Percentiles rank a stretch among this genome's conserved stretches.
Conservation (phyloP, 306 rosid genomes). For the Dryas alaskensis region DNA sequence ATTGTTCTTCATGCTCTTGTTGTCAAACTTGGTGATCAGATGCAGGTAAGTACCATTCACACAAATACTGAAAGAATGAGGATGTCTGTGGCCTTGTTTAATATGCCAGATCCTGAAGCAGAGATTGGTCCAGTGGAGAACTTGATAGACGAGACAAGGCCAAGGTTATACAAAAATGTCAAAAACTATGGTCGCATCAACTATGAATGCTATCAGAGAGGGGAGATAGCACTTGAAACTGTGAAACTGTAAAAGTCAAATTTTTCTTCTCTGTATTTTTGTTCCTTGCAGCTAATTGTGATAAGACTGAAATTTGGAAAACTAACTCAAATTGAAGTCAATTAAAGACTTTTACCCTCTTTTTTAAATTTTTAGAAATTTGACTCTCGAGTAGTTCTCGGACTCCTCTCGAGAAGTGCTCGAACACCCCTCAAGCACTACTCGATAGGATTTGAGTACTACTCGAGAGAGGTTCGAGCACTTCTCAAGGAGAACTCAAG, state of each 20-base stretch:
- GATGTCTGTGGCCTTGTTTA: conserved; percentile 14
- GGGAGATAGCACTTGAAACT: conserved; percentile 13
- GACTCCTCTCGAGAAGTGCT: no score
- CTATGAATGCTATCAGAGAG: conserved; percentile 18
- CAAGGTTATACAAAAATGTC: conserved; percentile 4
- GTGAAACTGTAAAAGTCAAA: background rate
- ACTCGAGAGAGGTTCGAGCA: no score
- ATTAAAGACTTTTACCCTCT: no score
- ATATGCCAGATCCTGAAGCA: conserved; percentile 13
- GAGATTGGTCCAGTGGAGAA: conserved; percentile 19
- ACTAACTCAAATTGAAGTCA: no score
- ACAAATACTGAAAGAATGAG: conserved; percentile 22
- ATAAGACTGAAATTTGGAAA: no score
- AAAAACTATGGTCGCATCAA: conserved; percentile 24
- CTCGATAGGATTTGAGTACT: no score
- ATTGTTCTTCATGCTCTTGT: conserved; percentile 56
- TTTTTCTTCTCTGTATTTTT: no score
- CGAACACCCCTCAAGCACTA: no score
- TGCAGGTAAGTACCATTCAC: background rate
- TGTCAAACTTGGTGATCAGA: conserved; percentile 76
- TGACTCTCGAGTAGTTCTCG: no score
- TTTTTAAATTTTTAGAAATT: no score
- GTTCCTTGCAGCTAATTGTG: no score
- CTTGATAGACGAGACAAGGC: conserved; percentile 20
- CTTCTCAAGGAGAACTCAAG: no score